A percentile compares a stretch with the other conserved stretches of the same genome.
phyloP scores from a whole-genome alignment of 176 grass and related monocot species.

The Metroxylon sagu region DNA sequence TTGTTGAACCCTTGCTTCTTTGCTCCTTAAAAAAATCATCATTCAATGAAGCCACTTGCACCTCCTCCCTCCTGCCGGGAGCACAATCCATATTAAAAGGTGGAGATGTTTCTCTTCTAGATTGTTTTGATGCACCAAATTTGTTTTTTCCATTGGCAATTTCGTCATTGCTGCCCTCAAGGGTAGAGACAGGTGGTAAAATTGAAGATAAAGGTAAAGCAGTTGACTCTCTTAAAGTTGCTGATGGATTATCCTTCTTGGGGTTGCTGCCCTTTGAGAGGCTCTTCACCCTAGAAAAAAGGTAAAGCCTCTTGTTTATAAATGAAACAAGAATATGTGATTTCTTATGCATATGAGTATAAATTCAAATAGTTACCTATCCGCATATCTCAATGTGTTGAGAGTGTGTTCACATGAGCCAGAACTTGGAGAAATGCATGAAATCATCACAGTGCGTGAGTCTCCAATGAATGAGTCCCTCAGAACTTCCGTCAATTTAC shows the following conservation, averaged over 20 bases:
- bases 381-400: slow-evolving; percentile 97
- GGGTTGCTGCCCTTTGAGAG: slow-evolving; percentile 72
- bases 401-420: slow-evolving; percentile 98
- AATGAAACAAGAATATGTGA: too few relatives aligned
- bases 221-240: slow-evolving; percentile 54
- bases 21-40: slow-evolving; percentile 36
- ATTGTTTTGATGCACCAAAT: slow-evolving; percentile 65
- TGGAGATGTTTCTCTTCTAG: slow-evolving; percentile 33
- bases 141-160: slow-evolving; percentile 41
- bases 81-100: slow-evolving; percentile 25
- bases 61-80: slow-evolving; percentile 34
- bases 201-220: slow-evolving; percentile 40
- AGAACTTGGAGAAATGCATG: slow-evolving; percentile 96
- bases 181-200: slow-evolving; percentile 29
- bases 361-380: slow-evolving; percentile 48
- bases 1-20: slow-evolving; percentile 21
- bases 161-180: slow-evolving; percentile 40
- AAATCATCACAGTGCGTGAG: slow-evolving; percentile 96
- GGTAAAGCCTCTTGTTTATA: slow-evolving; percentile 1
- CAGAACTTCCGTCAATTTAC: slow-evolving; percentile 95
- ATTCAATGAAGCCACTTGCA: slow-evolving; percentile 13
- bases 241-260: slow-evolving; percentile 54
- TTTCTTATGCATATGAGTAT: neutral
- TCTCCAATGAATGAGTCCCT: slow-evolving; percentile 92
- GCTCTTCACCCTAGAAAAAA: slow-evolving; percentile 74